Evolutionary conservation across 768 basidiomycete genomes (phyloP), one percentile per base, ranked within the genome.

Genomic region (Candolleomyces aberdarensis): DNA sequence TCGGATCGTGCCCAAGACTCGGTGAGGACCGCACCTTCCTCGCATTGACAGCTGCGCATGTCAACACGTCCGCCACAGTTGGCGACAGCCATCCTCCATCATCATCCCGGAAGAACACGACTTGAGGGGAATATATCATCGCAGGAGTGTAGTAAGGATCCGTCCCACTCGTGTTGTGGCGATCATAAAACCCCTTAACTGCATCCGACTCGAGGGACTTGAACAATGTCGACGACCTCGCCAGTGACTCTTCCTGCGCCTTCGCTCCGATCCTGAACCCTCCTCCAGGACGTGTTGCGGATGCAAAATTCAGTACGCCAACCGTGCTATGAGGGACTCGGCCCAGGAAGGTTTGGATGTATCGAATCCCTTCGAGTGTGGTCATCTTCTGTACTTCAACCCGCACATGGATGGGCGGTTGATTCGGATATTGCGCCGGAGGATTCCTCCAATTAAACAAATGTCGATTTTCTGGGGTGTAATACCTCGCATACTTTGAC

Each of bases 191-290:
- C 41, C 77, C 75, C 56, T 82, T 76, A 0, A 82, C 85, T 1
- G 71, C 73, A 20, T 70, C 67, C 14, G 84, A 81, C 70, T 82
- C 80, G 59, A 92, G 83, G 9, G 86, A 82, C 5, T 83, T 78
- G 65, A 86, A 89, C 15, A 92, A 72, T 1, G 86, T 87, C n/a
- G 89, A 90, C 7, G 88, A 82, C 44, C 90, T 84, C 5, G 89
- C 88, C 64, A 92, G 80, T 41, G 84, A 85, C 70, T 91, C 90
- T 69, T 92, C 91, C 67, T 92, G 91, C 0, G 90, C 89, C 60
- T 83, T 82, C 0, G 89, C 83, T n/a, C 91, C 91, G 44, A 70
- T 76, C 53, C 85, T 75, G 68, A 92, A 92, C 0, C 90, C 91
- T 1, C 91, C 90, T 2, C 90, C 91, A 2, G 88, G 86, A 31